Evolutionary conservation across 352 stramenopile genomes (phyloP).

Genomic region (Blastocystis sp.): DNA sequence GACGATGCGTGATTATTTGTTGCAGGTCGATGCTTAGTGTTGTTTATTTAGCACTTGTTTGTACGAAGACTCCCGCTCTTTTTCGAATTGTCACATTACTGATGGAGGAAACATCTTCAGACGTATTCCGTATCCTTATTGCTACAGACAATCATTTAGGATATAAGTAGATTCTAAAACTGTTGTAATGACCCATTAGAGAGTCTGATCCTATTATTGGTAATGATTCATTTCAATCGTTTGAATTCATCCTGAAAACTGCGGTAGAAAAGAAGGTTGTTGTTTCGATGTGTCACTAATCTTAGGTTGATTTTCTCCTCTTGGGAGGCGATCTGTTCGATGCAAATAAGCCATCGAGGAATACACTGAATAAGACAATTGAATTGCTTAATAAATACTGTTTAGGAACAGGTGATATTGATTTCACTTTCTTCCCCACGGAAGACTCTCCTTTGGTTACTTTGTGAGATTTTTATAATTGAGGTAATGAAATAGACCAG

Average conservation of each 20-base stretch:
- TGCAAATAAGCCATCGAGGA: constrained; percentile 94
- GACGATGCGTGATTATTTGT: constrained; percentile 24
- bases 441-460: constrained; percentile 14
- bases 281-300: constrained; percentile 73
- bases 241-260: constrained; percentile 79
- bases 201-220: constrained; percentile 90
- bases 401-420: constrained; percentile 78
- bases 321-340: constrained; percentile 97
- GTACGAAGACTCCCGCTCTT: constrained; percentile 38
- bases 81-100: background rate
- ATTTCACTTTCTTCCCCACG: constrained; percentile 69
- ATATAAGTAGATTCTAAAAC: constrained; percentile 60
- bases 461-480: constrained; percentile 9
- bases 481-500: constrained; percentile 72
- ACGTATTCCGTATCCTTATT: constrained; percentile 85
- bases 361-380: constrained; percentile 93
- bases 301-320: constrained; percentile 85
- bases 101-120: background rate
- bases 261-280: constrained; percentile 72
- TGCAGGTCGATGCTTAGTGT: background rate
- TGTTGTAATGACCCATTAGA: constrained; percentile 29
- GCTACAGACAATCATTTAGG: constrained; percentile 96
- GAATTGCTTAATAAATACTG: constrained; percentile 89
- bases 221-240: constrained; percentile 84
- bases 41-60: constrained; percentile 27